Conservation (phyloP, 148 eudicot genomes). For the Pharnaceum exiguum region DNA sequence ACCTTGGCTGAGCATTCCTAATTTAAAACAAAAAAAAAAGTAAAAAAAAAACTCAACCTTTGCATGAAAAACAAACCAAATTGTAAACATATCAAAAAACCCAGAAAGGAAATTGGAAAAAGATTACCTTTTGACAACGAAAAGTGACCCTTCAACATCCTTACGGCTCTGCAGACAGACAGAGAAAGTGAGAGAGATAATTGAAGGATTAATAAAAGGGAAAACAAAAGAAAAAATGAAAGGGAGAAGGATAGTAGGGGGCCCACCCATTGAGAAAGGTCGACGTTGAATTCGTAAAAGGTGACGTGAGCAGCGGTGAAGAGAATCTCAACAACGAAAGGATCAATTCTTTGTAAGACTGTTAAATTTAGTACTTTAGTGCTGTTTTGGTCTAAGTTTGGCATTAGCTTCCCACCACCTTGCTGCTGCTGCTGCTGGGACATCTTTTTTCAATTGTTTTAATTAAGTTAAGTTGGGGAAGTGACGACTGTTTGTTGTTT, state of each 20-base stretch:
- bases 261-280: slow-evolving; percentile 85
- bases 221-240: not conserved
- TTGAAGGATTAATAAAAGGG: not conserved
- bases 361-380: slow-evolving; percentile 81
- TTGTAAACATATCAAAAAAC: not conserved
- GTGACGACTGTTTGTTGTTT: too few species aligned
- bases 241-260: not conserved
- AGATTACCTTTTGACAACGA: slow-evolving; percentile 59
- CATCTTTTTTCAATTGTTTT: slow-evolving; percentile 24
- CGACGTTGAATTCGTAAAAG: slow-evolving; percentile 82
- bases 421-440: too few species aligned
- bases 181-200: slow-evolving; percentile 8
- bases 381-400: slow-evolving; percentile 73
- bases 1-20: slow-evolving; percentile 81
- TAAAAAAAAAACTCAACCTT: not conserved
- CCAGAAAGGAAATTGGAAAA: not conserved
- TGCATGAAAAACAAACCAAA: not conserved
- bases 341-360: slow-evolving; percentile 83
- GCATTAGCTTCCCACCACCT: slow-evolving; percentile 82
- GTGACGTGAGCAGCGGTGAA: slow-evolving; percentile 95
- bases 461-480: too few species aligned
- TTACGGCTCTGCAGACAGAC: slow-evolving; percentile 61
- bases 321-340: slow-evolving; percentile 77
- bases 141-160: slow-evolving; percentile 86
- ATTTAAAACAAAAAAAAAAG: not conserved